Base-by-base conservation (phyloP, 2,329 filamentous ascomycete genomes). In the Colletotrichum incanum region DNA sequence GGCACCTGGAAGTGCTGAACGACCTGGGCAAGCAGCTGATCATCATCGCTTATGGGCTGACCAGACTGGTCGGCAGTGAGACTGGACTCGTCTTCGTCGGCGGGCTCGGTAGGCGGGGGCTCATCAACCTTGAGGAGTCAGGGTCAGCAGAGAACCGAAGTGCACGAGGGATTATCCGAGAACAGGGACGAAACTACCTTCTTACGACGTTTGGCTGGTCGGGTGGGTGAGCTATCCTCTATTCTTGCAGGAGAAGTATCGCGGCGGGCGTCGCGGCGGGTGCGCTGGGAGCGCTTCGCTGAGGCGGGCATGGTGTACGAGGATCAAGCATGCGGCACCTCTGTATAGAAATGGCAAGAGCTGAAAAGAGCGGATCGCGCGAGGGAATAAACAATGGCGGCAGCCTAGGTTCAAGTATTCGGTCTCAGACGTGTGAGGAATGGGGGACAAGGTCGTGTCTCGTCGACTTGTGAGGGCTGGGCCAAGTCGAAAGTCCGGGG, bases 141-240 rank as follows among this genome's bases (percentile, higher is more conserved):
- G 23, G 37, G 59, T 72, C 39, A 65, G 20, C 43, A 71, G 9
- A 39, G 34, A 58, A 34, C 5, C 2, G 26, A 26, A 26, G 45
- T 41, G 43, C 58, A 73, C 60, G 37, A 64, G 58, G 37, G 50
- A 59, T 61, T n/a, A 39, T 54, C 26, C 5, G 18, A 20, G 58
- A 59, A 67, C 45, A 60, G 63, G 73, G 52, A 37, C 71, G 31
- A 39, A 72, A 80, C 59, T 80, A 89, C 89, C 86, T 89, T 90
- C 83, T 87, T 92, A 82, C 90, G 88, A 78, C 90, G 89, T 83
- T 92, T 92, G 14, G 86, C 83, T n/a, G 90, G 90, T 65, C 89
- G 87, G 71, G 86, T 88, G 18, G 90, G 90, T 5, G 90, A 92
- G 34, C 89, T 89, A 58, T 87, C 84, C 54, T 88, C 85, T 61